Evolutionary conservation across 768 basidiomycete species (phyloP).

Genomic region (Mycena polygramma): DNA sequence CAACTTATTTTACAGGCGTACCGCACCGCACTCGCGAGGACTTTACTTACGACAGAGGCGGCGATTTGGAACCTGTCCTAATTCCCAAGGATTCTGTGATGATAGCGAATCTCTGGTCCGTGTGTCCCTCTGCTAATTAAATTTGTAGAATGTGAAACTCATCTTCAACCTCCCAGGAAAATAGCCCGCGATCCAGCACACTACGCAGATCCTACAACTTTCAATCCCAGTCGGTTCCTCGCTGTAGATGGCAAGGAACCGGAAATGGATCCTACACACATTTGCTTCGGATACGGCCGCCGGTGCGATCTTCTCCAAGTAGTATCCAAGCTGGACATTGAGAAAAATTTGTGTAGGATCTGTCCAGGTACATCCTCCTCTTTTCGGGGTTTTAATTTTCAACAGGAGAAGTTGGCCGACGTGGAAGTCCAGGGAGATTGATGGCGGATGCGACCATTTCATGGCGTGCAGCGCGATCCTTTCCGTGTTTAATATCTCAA

Average conservation of each 20-base stretch:
- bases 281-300: conserved; percentile 27
- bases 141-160: too few relatives aligned
- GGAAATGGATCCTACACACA: conserved; percentile 13
- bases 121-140: background rate
- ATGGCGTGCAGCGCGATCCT: conserved; percentile 24
- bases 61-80: background rate
- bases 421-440: conserved; percentile 8
- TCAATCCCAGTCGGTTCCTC: conserved; percentile 31
- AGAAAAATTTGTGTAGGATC: background rate
- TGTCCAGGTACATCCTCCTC: conserved; percentile 12
- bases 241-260: background rate
- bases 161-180: conserved; percentile 17
- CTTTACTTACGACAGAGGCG: conserved; percentile 12
- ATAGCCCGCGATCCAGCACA: conserved; percentile 36
- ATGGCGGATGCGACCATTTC: conserved; percentile 11
- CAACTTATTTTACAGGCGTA: background rate
- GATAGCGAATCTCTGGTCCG: conserved; percentile 25
- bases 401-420: background rate
- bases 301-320: background rate
- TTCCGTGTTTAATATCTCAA: conserved; percentile 24
- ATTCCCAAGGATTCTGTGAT: conserved; percentile 19
- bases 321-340: too few relatives aligned
- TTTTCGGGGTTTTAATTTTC: background rate
- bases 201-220: conserved; percentile 26
- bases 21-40: conserved; percentile 22